Conservation (phyloP, 1,284 basidiomycete genomes). For the Schizophyllum commune region DNA sequence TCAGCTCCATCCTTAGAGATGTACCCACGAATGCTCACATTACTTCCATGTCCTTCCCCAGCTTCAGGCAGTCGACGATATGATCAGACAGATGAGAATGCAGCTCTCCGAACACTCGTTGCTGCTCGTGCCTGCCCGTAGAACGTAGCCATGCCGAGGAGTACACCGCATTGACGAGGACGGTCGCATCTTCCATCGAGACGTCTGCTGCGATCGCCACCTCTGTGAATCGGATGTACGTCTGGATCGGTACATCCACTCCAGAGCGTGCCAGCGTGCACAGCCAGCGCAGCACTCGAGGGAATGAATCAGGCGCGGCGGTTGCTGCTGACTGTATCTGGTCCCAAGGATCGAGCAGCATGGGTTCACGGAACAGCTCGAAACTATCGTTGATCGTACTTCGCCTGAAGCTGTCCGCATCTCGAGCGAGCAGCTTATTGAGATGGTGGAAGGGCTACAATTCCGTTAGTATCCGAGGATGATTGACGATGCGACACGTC, state of each 20-base stretch:
- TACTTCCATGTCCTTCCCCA: conserved; percentile 28
- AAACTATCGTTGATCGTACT: conserved; percentile 24
- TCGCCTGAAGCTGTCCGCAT: conserved; percentile 33
- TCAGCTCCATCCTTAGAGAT: background rate
- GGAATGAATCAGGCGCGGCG: conserved; percentile 36
- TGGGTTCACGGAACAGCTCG: conserved; percentile 4
- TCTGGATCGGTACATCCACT: conserved; percentile 51
- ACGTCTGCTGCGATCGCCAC: conserved; percentile 32
- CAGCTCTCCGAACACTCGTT: conserved; percentile 38
- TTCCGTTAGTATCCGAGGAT: background rate
- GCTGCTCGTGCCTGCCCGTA: conserved; percentile 48
- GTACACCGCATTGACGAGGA: conserved; percentile 42
- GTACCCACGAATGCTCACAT: background rate
- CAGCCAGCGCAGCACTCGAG: conserved; percentile 54
- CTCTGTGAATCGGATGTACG: conserved; percentile 39
- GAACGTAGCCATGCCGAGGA: conserved; percentile 48
- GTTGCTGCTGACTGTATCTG: conserved; percentile 39
- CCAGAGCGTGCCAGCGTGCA: conserved; percentile 60
- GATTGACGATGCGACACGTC: background rate
- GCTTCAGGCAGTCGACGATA: conserved; percentile 28
- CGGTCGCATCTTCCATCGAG: conserved; percentile 35
- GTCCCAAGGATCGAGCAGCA: conserved; percentile 47
- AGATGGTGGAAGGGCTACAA: conserved; percentile 44
- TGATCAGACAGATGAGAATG: conserved; percentile 34
- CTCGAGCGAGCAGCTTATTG: conserved; percentile 43